Conservation (phyloP, 164 flowering plant species). For the Sextonia rubra region DNA sequence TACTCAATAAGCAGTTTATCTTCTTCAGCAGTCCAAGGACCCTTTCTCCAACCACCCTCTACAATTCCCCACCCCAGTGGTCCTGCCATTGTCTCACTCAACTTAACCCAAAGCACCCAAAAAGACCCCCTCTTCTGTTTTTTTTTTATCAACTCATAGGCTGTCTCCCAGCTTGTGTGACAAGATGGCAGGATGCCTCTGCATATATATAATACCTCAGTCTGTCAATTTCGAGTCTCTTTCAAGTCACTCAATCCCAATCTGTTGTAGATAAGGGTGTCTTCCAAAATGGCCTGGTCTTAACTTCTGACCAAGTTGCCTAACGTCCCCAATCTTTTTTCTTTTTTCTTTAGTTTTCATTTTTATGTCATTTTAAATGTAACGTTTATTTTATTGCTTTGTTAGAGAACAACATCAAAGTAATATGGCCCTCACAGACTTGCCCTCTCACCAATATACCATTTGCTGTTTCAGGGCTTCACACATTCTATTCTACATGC, state of each 20-base stretch:
- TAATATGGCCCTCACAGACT: too few species aligned
- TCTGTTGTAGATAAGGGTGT: slow-evolving; percentile 6
- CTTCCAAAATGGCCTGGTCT: slow-evolving; percentile 12
- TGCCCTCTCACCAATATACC: too few species aligned
- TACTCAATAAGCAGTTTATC: slow-evolving; percentile 72
- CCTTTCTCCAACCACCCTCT: slow-evolving; percentile 75
- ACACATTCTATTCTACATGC: too few species aligned
- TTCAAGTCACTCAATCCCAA: slow-evolving; percentile 35
- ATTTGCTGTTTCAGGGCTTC: too few species aligned
- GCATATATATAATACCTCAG: slow-evolving; percentile 10
- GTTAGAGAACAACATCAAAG: too few species aligned
- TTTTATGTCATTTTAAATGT: too few species aligned
- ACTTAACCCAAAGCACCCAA: slow-evolving; percentile 19
- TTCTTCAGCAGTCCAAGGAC: slow-evolving; percentile 97
- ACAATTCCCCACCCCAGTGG: slow-evolving; percentile 48
- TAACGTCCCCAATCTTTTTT: not conserved
- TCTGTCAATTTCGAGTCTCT: slow-evolving; percentile 25
- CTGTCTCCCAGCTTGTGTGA: slow-evolving; percentile 34
- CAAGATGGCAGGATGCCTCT: slow-evolving; percentile 19
- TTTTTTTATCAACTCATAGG: not conserved
- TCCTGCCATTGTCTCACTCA: slow-evolving; percentile 26
- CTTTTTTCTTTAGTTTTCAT: not conserved
- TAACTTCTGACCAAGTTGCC: slow-evolving; percentile 2
- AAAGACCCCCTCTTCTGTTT: slow-evolving; percentile 16
- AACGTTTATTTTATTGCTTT: too few species aligned